Evolutionary conservation across 2,329 filamentous ascomycete species (phyloP), one percentile per base, ranked within the genome.

Genomic region (Colletotrichum coccodes): DNA sequence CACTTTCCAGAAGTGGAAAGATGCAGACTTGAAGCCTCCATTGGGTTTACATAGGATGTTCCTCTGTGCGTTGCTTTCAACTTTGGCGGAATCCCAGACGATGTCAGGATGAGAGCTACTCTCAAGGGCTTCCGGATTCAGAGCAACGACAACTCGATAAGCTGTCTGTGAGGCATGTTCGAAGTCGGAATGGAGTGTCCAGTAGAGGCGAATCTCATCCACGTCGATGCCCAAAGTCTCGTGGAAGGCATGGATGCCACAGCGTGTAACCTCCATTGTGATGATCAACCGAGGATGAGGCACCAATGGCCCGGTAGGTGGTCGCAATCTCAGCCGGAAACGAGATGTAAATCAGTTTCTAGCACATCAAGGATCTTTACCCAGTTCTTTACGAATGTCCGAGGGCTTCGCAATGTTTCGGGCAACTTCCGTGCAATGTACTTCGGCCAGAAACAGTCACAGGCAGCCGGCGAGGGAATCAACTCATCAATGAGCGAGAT

Each of bases 191-290:
- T 76, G 59, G 1, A 81, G 70, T 6, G 72, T 73, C 79, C 79
- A 81, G 61, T 73, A 79, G 60, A 81, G 75, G 34, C 77, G 76
- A 14, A 81, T 72, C 49, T 78, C 74, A 50, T 82, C 78, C 5
- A 76, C 73, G 61, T 82, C 80, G 60, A 82, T 79, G 5, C 80
- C 80, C 8, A 81, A 70, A 3, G 75, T 74, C 71, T 82, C 79
- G 46, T 78, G 75, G 59, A 79, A 82, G 59, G 76, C 78, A 59
- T 82, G 79, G 21, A 82, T 81, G 26, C 80, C 79, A 62, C 78
- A 80, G 18, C 71, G 71, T 23, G 70, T 71, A 23, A 81, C 70
- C 54, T 75, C 70, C 72, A 79, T 76, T 23, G 50, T 58, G n/a
- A 18, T n/a, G 16, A 8, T 21, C 18, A 9, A n/a, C 40, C 14